Percentiles rank a stretch among this genome's conserved stretches.
phyloP scores from a whole-genome alignment of 169 alveolate species.

The Cryptosporidium felis region DNA sequence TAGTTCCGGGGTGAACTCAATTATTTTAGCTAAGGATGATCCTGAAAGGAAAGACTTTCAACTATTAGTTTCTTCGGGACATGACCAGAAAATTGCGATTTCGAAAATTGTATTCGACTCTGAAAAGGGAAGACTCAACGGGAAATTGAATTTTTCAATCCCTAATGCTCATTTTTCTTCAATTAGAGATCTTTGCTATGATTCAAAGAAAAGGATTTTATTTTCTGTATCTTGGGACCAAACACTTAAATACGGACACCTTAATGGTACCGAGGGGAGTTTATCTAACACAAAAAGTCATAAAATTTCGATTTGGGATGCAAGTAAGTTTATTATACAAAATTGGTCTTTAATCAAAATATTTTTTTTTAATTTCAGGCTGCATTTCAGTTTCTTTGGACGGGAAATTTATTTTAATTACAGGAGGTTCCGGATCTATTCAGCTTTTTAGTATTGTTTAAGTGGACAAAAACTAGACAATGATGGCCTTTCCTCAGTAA shows the following conservation, averaged over 20 bases:
- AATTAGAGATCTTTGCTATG: slow-evolving; percentile 39
- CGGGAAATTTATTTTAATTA: neutral
- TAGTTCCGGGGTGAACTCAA: slow-evolving; percentile 55
- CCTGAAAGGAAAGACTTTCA: neutral
- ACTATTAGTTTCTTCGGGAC: slow-evolving; percentile 35
- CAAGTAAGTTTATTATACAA: slow-evolving; percentile 22
- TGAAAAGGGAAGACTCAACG: neutral
- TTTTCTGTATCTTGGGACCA: slow-evolving; percentile 64
- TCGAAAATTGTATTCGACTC: neutral
- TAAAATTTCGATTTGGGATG: slow-evolving; percentile 48
- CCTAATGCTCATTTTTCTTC: slow-evolving; percentile 55
- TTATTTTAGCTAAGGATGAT: neutral
- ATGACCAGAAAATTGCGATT: slow-evolving; percentile 40
- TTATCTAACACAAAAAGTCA: neutral
- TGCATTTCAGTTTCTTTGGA: slow-evolving; percentile 23
- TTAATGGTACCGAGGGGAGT: neutral
- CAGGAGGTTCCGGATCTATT: slow-evolving; percentile 66
- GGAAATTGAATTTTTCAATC: neutral
- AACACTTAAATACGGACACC: neutral
- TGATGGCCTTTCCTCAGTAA: too few species aligned
- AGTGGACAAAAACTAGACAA: too few species aligned
- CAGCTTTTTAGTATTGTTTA: neutral
- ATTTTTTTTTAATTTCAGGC: neutral
- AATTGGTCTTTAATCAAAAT: neutral
- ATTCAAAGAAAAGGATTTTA: neutral